These are phyloP conservation scores for Sanghuangporus baumii DNA, from an alignment of 1,284 basidiomycete species.

Conservation along the genomic window DNA sequence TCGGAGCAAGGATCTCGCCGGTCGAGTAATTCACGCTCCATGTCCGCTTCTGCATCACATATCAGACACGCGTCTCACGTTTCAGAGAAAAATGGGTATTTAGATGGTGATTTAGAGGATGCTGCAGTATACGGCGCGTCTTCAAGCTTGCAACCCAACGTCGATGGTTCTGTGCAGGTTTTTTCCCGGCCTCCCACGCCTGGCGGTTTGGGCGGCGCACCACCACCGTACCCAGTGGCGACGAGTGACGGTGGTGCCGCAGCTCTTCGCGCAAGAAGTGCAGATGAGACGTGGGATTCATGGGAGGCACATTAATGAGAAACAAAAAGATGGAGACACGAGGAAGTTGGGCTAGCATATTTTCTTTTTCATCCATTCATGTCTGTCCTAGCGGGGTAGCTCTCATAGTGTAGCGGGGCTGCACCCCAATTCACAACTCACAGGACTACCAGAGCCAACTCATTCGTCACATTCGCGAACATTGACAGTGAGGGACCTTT, in stretches of 20 bases:
- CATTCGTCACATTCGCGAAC: not conserved
- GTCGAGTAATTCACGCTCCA: slow-evolving; percentile 26
- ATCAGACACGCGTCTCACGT: not conserved
- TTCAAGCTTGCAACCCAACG: slow-evolving; percentile 4
- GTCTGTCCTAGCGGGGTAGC: no score
- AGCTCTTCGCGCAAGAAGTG: slow-evolving; percentile 5
- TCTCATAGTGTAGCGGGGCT: not conserved
- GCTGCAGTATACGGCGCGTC: slow-evolving; percentile 6
- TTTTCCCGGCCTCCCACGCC: slow-evolving; percentile 13
- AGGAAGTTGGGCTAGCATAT: not conserved
- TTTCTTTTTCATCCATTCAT: not conserved
- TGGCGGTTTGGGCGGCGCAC: slow-evolving; percentile 6
- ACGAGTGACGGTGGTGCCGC: slow-evolving; percentile 5
- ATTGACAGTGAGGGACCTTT: not conserved
- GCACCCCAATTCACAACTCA: not conserved
- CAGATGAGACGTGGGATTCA: slow-evolving; percentile 13
- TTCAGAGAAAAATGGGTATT: not conserved
- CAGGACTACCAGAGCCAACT: not conserved
- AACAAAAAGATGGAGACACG: not conserved
- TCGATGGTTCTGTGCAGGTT: slow-evolving; percentile 3
- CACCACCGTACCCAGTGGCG: slow-evolving; percentile 11
- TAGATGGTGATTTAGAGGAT: slow-evolving; percentile 16
- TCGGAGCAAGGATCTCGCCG: slow-evolving; percentile 28
- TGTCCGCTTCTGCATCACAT: not conserved
- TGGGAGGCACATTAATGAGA: slow-evolving; percentile 12